Evolutionary conservation across 257 asterid species (phyloP).

Genomic region (Salvia hispanica): DNA sequence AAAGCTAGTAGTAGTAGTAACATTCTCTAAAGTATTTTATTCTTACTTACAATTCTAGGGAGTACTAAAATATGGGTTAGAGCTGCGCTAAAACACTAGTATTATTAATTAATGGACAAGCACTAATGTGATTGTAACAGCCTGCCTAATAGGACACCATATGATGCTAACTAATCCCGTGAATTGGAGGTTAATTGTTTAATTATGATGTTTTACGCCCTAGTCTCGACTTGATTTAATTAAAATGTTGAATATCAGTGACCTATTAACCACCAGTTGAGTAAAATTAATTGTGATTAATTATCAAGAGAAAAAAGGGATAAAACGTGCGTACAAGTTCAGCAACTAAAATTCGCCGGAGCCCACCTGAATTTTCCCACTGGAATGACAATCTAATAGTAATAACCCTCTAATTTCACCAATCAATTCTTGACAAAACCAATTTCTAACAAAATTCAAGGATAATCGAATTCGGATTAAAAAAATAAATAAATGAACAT

Average conservation of each 20-base stretch:
- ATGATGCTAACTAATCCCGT: constrained; percentile 1
- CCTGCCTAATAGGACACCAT: constrained; percentile 19
- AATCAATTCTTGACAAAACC: not conserved
- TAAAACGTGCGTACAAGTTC: not conserved
- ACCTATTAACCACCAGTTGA: constrained; percentile 13
- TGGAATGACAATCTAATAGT: constrained; percentile 2
- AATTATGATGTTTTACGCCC: not conserved
- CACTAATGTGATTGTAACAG: constrained; percentile 25
- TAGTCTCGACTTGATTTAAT: constrained; percentile 7
- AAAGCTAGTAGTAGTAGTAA: not conserved
- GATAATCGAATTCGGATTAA: not conserved
- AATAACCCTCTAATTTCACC: not conserved
- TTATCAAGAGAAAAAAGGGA: not conserved
- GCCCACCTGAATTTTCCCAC: constrained; percentile 10
- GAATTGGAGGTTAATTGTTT: not conserved
- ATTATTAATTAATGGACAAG: constrained; percentile 1
- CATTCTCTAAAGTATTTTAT: not conserved
- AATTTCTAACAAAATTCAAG: not conserved
- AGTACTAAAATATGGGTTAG: too few relatives aligned
- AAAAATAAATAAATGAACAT: not conserved
- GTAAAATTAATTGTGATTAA: not conserved
- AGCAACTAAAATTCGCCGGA: constrained; percentile 28
- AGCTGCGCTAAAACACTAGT: too few relatives aligned
- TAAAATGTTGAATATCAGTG: constrained; percentile 13
- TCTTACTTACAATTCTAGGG: not conserved